Evolutionary conservation across 2,329 filamentous ascomycete species (phyloP), one percentile per base, ranked within the genome.

Genomic region (Cercospora beticola): DNA sequence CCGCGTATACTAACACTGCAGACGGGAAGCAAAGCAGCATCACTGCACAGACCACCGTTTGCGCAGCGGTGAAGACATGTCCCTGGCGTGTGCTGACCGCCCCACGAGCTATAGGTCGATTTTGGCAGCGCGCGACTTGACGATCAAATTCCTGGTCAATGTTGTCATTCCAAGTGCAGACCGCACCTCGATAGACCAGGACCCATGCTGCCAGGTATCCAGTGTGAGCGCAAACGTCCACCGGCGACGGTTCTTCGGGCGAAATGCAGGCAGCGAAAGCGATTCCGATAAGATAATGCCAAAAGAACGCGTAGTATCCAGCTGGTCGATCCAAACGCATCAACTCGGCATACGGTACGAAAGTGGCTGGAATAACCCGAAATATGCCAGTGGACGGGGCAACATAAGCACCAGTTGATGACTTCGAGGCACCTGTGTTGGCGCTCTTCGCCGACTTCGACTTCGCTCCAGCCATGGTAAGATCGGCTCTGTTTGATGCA

Each of bases 141-240:
- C 64, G 64, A 46, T 69, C 68, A 21, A 67, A 65, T 7, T 69
- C 68, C 30, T 67, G 68, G 43, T 69, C 68, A 33, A 69, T 62
- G 52, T 67, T 67, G 61, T 69, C 68, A 52, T 69, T 69, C 68
- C 68, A 69, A 43, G 68, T 57, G 46, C 68, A 69, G 7, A 64
- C 64, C 1, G 61, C 64, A 16, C 68, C 65, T 26, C 68, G 64
- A 46, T 54, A 69, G 14, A 69, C 28, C 7, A 69, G 5, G 1
- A 69, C 64, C 68, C 68, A 69, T 18, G 64, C 21, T 12, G 56
- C 60, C 12, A 69, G 46, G 43, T 61, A 67, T 33, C 40, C 57
- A 9, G 63, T 49, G 6, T 66, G 46, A 14, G 33, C 28, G 33
- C 30, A 26, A 46, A 69, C 36, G 16, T 69, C 63, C 31, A 14